Conservation (phyloP, 2,329 filamentous ascomycete species). For the Ceratocystis destructans region DNA sequence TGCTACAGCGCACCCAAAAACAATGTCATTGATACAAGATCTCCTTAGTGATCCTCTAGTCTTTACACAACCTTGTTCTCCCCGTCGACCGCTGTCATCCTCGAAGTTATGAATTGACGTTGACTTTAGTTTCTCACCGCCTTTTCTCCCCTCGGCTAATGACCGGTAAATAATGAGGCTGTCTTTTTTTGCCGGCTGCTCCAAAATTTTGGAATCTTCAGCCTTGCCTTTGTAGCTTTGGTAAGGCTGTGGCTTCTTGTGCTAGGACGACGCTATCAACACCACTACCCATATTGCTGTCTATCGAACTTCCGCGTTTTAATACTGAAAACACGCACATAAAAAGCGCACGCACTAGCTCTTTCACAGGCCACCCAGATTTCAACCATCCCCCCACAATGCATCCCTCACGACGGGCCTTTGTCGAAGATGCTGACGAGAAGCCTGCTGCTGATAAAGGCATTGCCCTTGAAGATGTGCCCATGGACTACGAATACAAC, state of each 20-base stretch:
- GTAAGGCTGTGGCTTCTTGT: background rate
- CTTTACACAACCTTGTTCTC: background rate
- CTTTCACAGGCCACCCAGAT: background rate
- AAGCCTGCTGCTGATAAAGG: constrained; percentile 29
- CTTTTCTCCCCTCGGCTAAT: background rate
- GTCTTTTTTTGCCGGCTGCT: background rate
- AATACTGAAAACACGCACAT: background rate
- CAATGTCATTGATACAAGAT: background rate
- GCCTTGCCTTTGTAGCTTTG: background rate
- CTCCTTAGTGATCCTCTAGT: background rate
- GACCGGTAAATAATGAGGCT: background rate
- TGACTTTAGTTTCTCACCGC: background rate
- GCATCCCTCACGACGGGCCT: constrained; percentile 83
- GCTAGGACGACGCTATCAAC: no score
- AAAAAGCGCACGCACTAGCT: background rate
- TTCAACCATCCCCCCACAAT: constrained; percentile 35
- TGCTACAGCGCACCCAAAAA: background rate
- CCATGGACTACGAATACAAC: constrained; percentile 69
- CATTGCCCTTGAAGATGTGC: constrained; percentile 38
- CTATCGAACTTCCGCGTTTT: background rate
- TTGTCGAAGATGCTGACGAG: constrained; percentile 69
- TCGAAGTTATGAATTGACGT: background rate
- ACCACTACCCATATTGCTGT: background rate
- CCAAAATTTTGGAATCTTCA: background rate
- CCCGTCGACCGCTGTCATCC: background rate